Conservation (phyloP, 129 eudicot genomes). For the Lactuca saligna region DNA sequence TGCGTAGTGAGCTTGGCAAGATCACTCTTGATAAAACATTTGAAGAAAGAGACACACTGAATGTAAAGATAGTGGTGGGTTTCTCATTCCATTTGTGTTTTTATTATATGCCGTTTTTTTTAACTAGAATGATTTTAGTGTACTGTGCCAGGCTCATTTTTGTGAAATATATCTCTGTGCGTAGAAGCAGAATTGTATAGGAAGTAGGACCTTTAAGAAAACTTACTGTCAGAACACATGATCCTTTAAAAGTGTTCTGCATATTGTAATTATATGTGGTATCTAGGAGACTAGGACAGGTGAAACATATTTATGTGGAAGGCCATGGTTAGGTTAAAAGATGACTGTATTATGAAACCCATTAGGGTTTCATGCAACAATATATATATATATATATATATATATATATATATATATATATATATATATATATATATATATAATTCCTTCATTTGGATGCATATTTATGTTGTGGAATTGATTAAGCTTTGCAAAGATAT, state of each 20-base stretch:
- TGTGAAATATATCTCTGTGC: background rate
- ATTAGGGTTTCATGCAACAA: constrained; percentile 1
- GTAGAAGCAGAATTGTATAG: background rate
- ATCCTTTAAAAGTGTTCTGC: background rate
- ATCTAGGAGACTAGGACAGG: constrained; percentile 1
- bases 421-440: too few species aligned
- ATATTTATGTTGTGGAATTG: background rate
- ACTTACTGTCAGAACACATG: constrained; percentile 5
- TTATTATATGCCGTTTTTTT: background rate
- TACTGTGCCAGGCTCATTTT: background rate
- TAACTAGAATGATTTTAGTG: background rate
- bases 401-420: too few species aligned
- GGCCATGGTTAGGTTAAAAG: constrained; percentile 1
- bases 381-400: too few species aligned
- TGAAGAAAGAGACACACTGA: constrained; percentile 88
- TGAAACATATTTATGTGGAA: constrained; percentile 7
- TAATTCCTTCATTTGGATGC: background rate
- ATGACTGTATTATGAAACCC: background rate
- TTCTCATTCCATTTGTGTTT: background rate
- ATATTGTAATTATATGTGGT: background rate
- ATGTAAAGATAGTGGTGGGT: constrained; percentile 83
- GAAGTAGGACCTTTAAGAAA: background rate
- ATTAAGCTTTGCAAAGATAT: background rate
- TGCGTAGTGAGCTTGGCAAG: constrained; percentile 99
- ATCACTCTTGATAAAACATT: constrained; percentile 89